Evolutionary conservation across 306 rosid genomes (phyloP).

Genomic region (Pueraria montana): DNA sequence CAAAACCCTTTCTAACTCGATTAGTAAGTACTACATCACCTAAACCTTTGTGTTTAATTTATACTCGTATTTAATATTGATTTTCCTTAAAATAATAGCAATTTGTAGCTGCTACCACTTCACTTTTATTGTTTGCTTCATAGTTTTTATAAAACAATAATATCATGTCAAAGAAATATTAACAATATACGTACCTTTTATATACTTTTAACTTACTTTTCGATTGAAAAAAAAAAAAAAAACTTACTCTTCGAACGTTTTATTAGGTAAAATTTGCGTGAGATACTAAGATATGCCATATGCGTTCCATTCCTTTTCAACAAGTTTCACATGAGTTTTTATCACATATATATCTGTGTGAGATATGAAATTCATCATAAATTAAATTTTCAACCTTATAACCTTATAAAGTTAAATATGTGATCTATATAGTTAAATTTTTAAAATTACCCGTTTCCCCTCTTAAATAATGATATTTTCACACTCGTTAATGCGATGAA

Average conservation of each 20-base stretch:
- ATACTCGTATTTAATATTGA: slow-evolving; percentile 5
- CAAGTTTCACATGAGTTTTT: not conserved
- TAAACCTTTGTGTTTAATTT: slow-evolving; percentile 37
- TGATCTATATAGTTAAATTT: too few species aligned
- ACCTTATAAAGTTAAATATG: not conserved
- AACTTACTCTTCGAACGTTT: not conserved
- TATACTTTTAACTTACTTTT: not conserved
- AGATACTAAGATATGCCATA: not conserved
- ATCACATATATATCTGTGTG: not conserved
- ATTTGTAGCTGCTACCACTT: not conserved
- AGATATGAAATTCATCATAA: not conserved
- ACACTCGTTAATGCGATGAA: too few species aligned
- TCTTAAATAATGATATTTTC: too few species aligned
- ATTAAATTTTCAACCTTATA: not conserved
- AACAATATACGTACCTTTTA: not conserved
- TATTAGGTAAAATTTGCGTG: not conserved
- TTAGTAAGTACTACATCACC: not conserved
- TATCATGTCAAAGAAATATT: not conserved
- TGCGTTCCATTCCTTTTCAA: not conserved
- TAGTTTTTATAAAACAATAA: slow-evolving; percentile 1
- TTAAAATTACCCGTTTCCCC: too few species aligned
- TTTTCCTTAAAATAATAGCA: slow-evolving; percentile 23
- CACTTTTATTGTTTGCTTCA: slow-evolving; percentile 26
- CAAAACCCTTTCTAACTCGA: slow-evolving; percentile 23
- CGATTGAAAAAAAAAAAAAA: too few species aligned